Base-by-base conservation (phyloP, 2,329 filamentous ascomycete species). In the Paecilomyces sp. region DNA sequence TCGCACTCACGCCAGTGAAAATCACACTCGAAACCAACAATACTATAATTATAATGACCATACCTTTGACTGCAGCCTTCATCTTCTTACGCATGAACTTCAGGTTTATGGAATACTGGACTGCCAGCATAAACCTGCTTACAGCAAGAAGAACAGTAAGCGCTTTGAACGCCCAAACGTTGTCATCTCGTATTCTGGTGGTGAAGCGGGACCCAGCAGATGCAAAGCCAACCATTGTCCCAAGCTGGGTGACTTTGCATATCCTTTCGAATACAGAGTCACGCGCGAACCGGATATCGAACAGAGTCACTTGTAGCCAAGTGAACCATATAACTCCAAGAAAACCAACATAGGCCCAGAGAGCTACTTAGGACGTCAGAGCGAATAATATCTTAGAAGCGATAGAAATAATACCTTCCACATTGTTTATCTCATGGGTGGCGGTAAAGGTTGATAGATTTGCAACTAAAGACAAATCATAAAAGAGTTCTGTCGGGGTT, bases 271-370 rank as follows among this genome's bases (percentile, higher is more conserved):
- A 86, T 34, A 88, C 76, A 47, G 82, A 85, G 70, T 89, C 86
- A 25, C 83, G 79, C 0, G 83, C 81, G 68, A 87, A 89, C 0
- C 86, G 84, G 36, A 88, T 82, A 70, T 89, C 87, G 69, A 85
- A 88, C 1, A 88, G 73, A 7, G 81, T 81, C 25, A 85, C 82
- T 61, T 86, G 78, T 36, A 88, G 80, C 87, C 87, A 89, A n/a
- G 84, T 88, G 60, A 87, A 82, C 86, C 86, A 89, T 5, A 88
- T 75, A 18, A 88, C 76, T 24, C 81, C 72, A 66, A 85, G 79
- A 68, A 82, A 84, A 51, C 83, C 75, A 57, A 83, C 74, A 66
- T 84, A 81, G 36, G 79, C 73, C 55, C 70, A 70, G 13, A 80
- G 61, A 57, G 71, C 75, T 78, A 55, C 28, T 41, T 33, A 18